A percentile compares a stretch with the other conserved stretches of the same genome.
phyloP scores from a whole-genome alignment of 768 basidiomycete species.

The Leccinum boreale region DNA sequence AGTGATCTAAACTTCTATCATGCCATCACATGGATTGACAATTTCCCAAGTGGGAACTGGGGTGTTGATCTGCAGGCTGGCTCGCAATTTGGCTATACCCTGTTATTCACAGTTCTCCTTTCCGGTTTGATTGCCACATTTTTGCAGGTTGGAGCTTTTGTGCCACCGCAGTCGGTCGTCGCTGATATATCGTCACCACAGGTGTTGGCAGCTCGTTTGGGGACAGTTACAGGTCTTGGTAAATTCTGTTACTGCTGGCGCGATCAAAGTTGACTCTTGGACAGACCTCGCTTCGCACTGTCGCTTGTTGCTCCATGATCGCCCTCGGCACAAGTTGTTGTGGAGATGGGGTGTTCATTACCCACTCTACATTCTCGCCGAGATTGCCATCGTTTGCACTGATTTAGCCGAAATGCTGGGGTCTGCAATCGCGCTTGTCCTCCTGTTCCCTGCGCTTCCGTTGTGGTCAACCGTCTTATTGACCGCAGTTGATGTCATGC shows the following conservation, averaged over 20 bases:
- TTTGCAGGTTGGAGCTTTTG: slow-evolving; percentile 52
- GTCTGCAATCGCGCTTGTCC: slow-evolving; percentile 74
- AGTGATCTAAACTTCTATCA: slow-evolving; percentile 26
- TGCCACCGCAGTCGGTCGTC: neutral
- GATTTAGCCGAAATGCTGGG: slow-evolving; percentile 82
- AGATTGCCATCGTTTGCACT: slow-evolving; percentile 72
- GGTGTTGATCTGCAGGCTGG: slow-evolving; percentile 88
- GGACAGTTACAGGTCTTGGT: slow-evolving; percentile 81
- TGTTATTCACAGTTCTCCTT: slow-evolving; percentile 83
- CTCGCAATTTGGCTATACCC: slow-evolving; percentile 77
- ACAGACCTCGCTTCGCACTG: slow-evolving; percentile 61
- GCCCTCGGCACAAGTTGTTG: slow-evolving; percentile 53
- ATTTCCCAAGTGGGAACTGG: slow-evolving; percentile 70
- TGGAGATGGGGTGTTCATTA: slow-evolving; percentile 61
- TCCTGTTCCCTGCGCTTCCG: slow-evolving; percentile 67
- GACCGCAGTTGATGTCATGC: slow-evolving; percentile 64
- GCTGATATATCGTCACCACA: slow-evolving; percentile 26
- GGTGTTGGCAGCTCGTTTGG: slow-evolving; percentile 77
- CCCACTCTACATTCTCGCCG: slow-evolving; percentile 61
- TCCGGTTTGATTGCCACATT: slow-evolving; percentile 81
- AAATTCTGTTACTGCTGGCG: slow-evolving; percentile 16
- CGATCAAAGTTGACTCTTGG: slow-evolving; percentile 15
- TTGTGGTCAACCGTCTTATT: slow-evolving; percentile 70
- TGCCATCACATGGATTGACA: neutral
- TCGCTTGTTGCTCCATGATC: slow-evolving; percentile 61